A percentile compares a stretch with the other conserved stretches of the same genome.
phyloP scores from a whole-genome alignment of 495 filamentous ascomycete genomes.

The Penicillium egyptiacum region DNA sequence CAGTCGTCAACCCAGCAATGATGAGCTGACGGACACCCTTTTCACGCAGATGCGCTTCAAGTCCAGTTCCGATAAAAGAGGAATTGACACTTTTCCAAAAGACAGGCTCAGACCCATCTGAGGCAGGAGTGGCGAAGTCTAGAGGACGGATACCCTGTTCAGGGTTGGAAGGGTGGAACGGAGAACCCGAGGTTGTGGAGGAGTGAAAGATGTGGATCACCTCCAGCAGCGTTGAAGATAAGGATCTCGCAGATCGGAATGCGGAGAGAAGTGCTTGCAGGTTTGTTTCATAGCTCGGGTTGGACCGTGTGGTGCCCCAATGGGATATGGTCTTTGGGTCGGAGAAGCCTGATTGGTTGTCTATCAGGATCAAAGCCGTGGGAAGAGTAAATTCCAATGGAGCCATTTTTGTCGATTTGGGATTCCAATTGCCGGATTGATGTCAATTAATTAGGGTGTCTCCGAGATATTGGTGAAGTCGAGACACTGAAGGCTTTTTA shows the following conservation, averaged over 20 bases:
- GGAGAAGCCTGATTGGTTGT: conserved; percentile 55
- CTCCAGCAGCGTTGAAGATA: conserved; percentile 24
- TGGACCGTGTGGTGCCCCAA: conserved; percentile 47
- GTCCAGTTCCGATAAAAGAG: conserved; percentile 47
- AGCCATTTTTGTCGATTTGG: conserved; percentile 6
- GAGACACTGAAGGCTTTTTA: background rate
- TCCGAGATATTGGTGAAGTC: background rate
- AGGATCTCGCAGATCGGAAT: conserved; percentile 36
- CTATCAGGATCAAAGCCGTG: conserved; percentile 58
- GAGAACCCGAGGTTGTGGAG: conserved; percentile 32
- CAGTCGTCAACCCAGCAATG: conserved; percentile 47
- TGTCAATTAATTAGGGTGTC: background rate
- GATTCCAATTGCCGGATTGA: background rate
- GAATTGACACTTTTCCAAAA: conserved; percentile 52
- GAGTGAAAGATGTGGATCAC: conserved; percentile 52
- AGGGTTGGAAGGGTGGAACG: conserved; percentile 36
- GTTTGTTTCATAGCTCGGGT: conserved; percentile 47
- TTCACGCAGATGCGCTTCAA: conserved; percentile 40
- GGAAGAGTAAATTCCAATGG: conserved; percentile 28
- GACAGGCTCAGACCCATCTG: conserved; percentile 42
- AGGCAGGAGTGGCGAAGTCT: conserved; percentile 38
- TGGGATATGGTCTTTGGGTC: conserved; percentile 35
- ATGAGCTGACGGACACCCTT: conserved; percentile 41
- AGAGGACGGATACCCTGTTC: conserved; percentile 35
- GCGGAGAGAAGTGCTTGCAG: conserved; percentile 39